Evolutionary conservation across 495 filamentous ascomycete genomes (phyloP), one percentile per base, ranked within the genome.

Genomic region (Xylaria intraflava): DNA sequence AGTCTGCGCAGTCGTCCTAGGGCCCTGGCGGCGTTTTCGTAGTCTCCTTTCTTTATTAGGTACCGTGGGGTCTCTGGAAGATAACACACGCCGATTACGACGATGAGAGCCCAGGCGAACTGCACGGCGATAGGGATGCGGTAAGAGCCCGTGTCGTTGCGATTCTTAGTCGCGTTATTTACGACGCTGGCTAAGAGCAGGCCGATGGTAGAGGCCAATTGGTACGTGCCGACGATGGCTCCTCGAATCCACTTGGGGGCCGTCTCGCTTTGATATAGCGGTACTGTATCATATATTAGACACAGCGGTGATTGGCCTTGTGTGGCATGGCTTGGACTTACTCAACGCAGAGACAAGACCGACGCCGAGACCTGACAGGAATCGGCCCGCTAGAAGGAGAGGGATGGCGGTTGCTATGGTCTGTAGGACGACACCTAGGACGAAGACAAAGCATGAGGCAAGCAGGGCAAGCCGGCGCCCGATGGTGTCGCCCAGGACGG

Each of bases 61-160:
- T 77, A 95, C 22, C 89, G 82, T 3, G 89, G 89, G 9, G 89
- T 90, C 61, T 95, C 89, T 0, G 89, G 89, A 17, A 95, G 82
- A 14, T 90, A 39, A 29, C 84, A 64, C 75, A 93, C 83, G 33
- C 89, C 89, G 47, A 63, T 61, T 7, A 81, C 80, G 39, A 95
- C 77, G 58, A 93, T 84, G 52, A 89, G 66, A 8, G 87, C 82
- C 87, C 88, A 95, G 5, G 81, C 72, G 64, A 90, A 90, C 65
- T 93, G 89, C 20, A 95, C 62, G 2, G 84, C 86, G 27, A 93
- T 79, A 5, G 90, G 89, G 49, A 94, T 94, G 11, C 89, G 83
- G 72, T 92, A 95, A 10, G 79, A 85, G 49, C 83, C 80, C 12
- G 78, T 80, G 65, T 89, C 83, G 31, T 80, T 62, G 38, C 82